Base-by-base conservation (phyloP, 2,329 filamentous ascomycete genomes). In the Cylindrodendrum hubeiense region DNA sequence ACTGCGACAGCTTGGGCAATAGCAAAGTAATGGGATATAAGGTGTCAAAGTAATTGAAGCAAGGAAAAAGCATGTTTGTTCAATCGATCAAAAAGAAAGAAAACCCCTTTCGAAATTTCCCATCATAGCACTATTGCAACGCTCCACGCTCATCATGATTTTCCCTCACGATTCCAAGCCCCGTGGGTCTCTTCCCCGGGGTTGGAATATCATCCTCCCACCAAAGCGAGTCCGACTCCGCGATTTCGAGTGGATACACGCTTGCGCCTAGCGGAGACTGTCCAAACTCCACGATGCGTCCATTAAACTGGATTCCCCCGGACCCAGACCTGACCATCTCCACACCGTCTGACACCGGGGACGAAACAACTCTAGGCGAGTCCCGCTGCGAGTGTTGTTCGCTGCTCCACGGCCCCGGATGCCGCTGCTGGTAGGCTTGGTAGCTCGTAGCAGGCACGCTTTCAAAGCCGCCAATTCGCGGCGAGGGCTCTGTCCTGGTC, bases 321-420 rank as follows among this genome's bases (percentile, higher is more conserved):
- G 72, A 74, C 44, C 72, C 70, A 5, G 69, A 74, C 53, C 71
- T 68, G 22, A 66, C 62, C 72, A 74, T 72, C 44, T 70, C 68
- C 41, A 52, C 60, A 4, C 61, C 57, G 10, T 69, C 69, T 12
- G 65, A 44, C 24, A 52, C 30, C 3, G 53, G 8, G 1, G 47
- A 37, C 17, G 52, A 56, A 12, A 26, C 39, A 17, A 30, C 19
- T 30, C 26, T 26, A 30, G 49, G 57, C 58, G 19, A 51, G 55
- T 41, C 53, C 17, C 53, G 57, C 46, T 66, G 57, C 53, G 22
- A 51, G 55, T 43, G 49, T 15, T 53, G 59, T 43, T 67, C 62
- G 4, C 46, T 22, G 57, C 60, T 68, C 72, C 72, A 73, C 15
- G 63, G 67, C 19, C 54, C 70, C 10, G 59, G 33, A 10, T 70